phyloP scores from a whole-genome alignment of 2,329 filamentous ascomycete species.

The Apiospora malaysiana region DNA sequence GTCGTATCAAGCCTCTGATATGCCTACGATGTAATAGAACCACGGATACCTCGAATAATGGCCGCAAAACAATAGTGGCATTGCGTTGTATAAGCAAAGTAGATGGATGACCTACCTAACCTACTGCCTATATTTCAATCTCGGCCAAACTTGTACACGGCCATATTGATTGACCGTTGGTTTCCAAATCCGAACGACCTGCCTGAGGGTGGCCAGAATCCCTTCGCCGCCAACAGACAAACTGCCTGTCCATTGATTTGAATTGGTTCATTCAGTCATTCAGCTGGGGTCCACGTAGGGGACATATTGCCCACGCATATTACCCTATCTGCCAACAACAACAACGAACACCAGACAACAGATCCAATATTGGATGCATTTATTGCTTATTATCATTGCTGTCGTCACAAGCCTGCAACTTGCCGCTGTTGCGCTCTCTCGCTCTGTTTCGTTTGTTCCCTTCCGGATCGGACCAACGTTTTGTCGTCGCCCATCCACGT shows the following conservation, averaged over 20 bases:
- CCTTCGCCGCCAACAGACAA: not conserved
- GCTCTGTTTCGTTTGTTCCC: not conserved
- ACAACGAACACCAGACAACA: not conserved
- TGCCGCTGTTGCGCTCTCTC: slow-evolving; percentile 14
- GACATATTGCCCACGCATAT: not conserved
- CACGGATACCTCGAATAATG: no score
- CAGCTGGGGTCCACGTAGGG: not conserved
- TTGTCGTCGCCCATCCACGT: slow-evolving; percentile 14
- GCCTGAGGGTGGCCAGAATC: not conserved
- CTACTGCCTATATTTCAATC: no score
- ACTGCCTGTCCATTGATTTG: not conserved
- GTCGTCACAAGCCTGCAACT: slow-evolving; percentile 13
- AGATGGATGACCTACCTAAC: no score
- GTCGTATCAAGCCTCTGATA: no score
- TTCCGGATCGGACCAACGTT: slow-evolving; percentile 17
- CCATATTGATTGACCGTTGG: no score
- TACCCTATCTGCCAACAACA: not conserved
- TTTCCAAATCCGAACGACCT: no score
- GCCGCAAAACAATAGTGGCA: no score
- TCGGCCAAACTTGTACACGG: no score
- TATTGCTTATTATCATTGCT: not conserved
- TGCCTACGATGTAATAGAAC: no score
- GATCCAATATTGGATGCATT: not conserved
- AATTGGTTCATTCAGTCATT: not conserved
- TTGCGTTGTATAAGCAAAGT: no score